Percentiles rank a stretch among this genome's conserved stretches.
These are phyloP conservation scores for Podaxis carcinomalis DNA, from an alignment of 768 basidiomycete species.

Conservation along the genomic window DNA sequence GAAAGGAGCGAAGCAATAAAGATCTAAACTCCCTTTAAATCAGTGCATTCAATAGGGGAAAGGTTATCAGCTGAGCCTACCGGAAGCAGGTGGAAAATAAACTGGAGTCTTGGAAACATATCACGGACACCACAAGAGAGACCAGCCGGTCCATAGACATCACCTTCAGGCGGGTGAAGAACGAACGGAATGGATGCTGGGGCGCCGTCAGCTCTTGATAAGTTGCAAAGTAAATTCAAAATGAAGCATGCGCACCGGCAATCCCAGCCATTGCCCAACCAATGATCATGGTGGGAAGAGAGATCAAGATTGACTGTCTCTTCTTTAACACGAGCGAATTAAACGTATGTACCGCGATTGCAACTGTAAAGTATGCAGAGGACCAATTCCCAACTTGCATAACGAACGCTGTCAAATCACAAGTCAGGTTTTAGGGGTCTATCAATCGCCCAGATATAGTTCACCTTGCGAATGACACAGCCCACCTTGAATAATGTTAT, in stretches of 20 bases:
- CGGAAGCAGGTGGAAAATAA: constrained; percentile 58
- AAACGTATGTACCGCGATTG: constrained; percentile 67
- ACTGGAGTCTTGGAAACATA: constrained; percentile 36
- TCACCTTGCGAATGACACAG: constrained; percentile 61
- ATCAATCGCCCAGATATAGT: neutral
- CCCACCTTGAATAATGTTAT: constrained; percentile 27
- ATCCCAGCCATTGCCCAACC: constrained; percentile 53
- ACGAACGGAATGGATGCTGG: constrained; percentile 34
- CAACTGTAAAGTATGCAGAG: constrained; percentile 59
- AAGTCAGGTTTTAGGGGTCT: neutral
- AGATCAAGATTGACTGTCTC: constrained; percentile 47
- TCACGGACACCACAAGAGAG: constrained; percentile 49
- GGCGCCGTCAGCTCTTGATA: neutral
- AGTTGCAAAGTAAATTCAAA: neutral
- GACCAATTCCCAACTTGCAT: constrained; percentile 61
- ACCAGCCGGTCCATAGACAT: constrained; percentile 47
- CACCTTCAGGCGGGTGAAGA: constrained; percentile 21
- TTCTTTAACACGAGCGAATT: constrained; percentile 56
- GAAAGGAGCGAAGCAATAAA: constrained; percentile 54
- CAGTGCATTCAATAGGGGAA: neutral
- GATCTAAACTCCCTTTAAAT: constrained; percentile 33
- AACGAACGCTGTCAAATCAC: constrained; percentile 37
- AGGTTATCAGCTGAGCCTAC: constrained; percentile 30
- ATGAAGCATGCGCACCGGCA: constrained; percentile 41
- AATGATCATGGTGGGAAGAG: constrained; percentile 32